phyloP scores from a whole-genome alignment of 2,329 filamentous ascomycete genomes.

The Sclerotinia spermophila region DNA sequence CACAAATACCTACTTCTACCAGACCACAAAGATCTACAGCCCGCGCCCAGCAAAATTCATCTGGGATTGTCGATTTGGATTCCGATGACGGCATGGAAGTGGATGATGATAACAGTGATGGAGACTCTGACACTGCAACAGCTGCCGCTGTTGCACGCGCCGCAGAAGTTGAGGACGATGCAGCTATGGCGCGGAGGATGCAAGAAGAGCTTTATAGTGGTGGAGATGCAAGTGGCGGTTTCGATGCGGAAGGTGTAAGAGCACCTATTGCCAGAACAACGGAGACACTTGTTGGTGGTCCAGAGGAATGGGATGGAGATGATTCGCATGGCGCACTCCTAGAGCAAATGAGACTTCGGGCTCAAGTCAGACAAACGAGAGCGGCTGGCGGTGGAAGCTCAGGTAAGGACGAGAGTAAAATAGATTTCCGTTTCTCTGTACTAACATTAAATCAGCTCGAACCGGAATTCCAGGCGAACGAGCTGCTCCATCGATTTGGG shows the following conservation, averaged over 20 bases:
- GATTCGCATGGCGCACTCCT: slow-evolving; percentile 38
- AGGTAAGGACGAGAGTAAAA: slow-evolving; percentile 25
- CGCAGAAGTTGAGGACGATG: slow-evolving; percentile 78
- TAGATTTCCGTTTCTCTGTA: slow-evolving; percentile 13
- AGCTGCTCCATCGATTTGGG: slow-evolving; percentile 47
- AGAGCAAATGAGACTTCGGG: slow-evolving; percentile 38
- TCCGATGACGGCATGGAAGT: slow-evolving; percentile 70
- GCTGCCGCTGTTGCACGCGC: slow-evolving; percentile 42
- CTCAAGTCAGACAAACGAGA: slow-evolving; percentile 25
- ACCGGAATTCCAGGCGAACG: slow-evolving; percentile 69
- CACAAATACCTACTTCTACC: slow-evolving; percentile 34
- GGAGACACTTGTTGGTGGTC: slow-evolving; percentile 82
- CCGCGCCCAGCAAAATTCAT: slow-evolving; percentile 44
- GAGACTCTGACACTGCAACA: slow-evolving; percentile 28
- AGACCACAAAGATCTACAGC: slow-evolving; percentile 26
- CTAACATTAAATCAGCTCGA: slow-evolving; percentile 38
- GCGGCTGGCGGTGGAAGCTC: slow-evolving; percentile 5
- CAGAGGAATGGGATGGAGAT: slow-evolving; percentile 45
- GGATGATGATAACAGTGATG: slow-evolving; percentile 42
- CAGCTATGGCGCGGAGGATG: slow-evolving; percentile 83
- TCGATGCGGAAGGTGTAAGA: slow-evolving; percentile 62
- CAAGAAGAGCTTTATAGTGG: slow-evolving; percentile 86
- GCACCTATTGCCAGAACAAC: slow-evolving; percentile 89
- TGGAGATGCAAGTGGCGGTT: slow-evolving; percentile 42
- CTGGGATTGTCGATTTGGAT: slow-evolving; percentile 69